phyloP scores from a whole-genome alignment of 2,329 filamentous ascomycete species.

The Sphaerulina musiva region DNA sequence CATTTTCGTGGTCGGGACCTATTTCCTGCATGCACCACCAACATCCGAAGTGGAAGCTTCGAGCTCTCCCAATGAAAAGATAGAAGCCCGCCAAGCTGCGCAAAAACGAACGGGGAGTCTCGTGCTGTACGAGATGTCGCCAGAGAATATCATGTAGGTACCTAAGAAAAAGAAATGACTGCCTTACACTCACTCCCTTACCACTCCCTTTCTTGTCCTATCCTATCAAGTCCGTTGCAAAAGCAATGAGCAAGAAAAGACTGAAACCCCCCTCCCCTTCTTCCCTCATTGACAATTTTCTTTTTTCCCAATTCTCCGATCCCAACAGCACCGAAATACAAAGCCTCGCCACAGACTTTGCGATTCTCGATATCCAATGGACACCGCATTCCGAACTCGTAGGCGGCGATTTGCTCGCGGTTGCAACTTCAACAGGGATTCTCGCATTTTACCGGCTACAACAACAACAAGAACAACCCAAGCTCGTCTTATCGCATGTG shows the following conservation, averaged over 20 bases:
- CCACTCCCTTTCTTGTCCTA: too few species aligned
- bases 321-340: conserved; percentile 20
- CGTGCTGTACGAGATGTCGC: conserved; percentile 55
- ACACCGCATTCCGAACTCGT: conserved; percentile 45
- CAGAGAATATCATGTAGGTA: conserved; percentile 50
- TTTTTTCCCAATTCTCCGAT: too few species aligned
- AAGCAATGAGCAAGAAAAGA: neutral
- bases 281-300: too few species aligned
- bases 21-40: conserved; percentile 57
- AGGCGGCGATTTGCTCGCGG: conserved; percentile 55
- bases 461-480: conserved; percentile 31
- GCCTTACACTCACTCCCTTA: neutral
- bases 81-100: neutral
- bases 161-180: conserved; percentile 4
- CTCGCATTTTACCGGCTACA: conserved; percentile 57
- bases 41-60: conserved; percentile 16
- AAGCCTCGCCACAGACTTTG: conserved; percentile 21
- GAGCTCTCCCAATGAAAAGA: neutral
- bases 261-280: too few species aligned
- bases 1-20: conserved; percentile 76
- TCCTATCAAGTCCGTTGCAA: too few species aligned
- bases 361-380: conserved; percentile 76
- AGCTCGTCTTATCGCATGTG: conserved; percentile 28
- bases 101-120: conserved; percentile 62
- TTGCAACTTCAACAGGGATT: conserved; percentile 69